These are phyloP conservation scores for Coemansia sp. DNA, from an alignment of 192 early-diverging fungal genomes.

Conservation along the genomic window DNA sequence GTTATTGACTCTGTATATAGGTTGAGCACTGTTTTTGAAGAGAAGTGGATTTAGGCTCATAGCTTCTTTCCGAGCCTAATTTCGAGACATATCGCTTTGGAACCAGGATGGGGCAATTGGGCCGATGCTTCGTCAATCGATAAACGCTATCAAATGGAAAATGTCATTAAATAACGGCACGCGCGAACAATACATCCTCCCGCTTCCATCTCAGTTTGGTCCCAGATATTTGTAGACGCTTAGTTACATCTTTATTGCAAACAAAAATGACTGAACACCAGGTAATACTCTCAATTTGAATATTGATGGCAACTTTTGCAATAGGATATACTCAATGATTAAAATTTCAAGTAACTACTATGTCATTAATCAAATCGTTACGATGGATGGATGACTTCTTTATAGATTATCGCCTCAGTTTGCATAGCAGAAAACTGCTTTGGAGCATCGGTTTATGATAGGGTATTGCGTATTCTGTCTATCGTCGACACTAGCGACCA, in stretches of 20 bases:
- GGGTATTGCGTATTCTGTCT: constrained; percentile 5
- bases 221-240: not conserved
- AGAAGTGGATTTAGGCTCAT: not conserved
- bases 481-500: constrained; percentile 8
- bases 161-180: not conserved
- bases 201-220: not conserved
- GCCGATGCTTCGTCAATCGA: not conserved
- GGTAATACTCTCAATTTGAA: not conserved
- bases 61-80: not conserved
- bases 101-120: not conserved
- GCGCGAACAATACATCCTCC: not conserved
- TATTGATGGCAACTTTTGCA: not conserved
- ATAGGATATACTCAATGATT: not conserved
- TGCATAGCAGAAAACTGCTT: constrained; percentile 11
- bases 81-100: not conserved
- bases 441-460: constrained; percentile 36
- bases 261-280: not conserved
- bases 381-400: not conserved
- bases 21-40: not conserved
- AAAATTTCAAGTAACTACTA: too few species aligned
- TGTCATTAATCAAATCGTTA: not conserved
- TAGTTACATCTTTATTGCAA: not conserved
- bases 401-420: constrained; percentile 22
- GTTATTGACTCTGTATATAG: too few species aligned
- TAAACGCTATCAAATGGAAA: not conserved